Conservation (phyloP, 345 rosid species). For the Streptanthus diversifolius region DNA sequence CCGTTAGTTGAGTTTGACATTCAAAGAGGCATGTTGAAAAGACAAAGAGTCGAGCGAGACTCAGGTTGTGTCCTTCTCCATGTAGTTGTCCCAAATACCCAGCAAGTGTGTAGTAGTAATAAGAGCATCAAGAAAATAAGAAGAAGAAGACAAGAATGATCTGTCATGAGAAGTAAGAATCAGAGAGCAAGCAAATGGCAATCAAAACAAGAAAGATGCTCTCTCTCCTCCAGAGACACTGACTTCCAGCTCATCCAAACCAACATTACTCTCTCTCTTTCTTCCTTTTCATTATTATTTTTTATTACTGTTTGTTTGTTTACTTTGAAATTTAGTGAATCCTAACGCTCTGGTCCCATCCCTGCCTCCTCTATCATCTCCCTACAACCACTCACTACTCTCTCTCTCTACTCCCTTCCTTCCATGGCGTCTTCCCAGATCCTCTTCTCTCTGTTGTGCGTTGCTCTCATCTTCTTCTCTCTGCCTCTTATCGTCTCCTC, state of each 20-base stretch:
- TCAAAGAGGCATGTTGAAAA: not conserved
- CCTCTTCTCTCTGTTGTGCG: slow-evolving; percentile 11
- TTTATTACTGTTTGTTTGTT: slow-evolving; percentile 19
- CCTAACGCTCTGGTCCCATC: slow-evolving; percentile 40
- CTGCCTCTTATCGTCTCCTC: slow-evolving; percentile 44
- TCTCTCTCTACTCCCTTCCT: slow-evolving; percentile 3
- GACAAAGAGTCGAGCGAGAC: not conserved
- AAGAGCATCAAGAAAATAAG: slow-evolving; percentile 19
- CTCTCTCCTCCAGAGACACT: slow-evolving; percentile 31
- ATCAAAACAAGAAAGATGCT: slow-evolving; percentile 34
- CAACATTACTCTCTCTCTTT: slow-evolving; percentile 30
- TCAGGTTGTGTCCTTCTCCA: not conserved
- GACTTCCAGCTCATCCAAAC: slow-evolving; percentile 40
- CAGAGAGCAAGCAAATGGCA: slow-evolving; percentile 28
- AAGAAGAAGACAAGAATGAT: slow-evolving; percentile 29
- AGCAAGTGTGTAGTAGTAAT: slow-evolving; percentile 16
- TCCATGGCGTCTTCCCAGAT: slow-evolving; percentile 29
- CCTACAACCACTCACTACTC: slow-evolving; percentile 20
- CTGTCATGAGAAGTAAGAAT: slow-evolving; percentile 25
- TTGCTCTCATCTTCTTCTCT: slow-evolving; percentile 27
- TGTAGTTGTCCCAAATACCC: slow-evolving; percentile 20
- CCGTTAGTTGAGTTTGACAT: not conserved
- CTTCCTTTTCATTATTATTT: slow-evolving; percentile 17
- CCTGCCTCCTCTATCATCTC: slow-evolving; percentile 32
- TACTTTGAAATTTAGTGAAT: slow-evolving; percentile 33